These are phyloP conservation scores for Xanthoceras sorbifolium DNA, from an alignment of 345 rosid species.

Conservation along the genomic window DNA sequence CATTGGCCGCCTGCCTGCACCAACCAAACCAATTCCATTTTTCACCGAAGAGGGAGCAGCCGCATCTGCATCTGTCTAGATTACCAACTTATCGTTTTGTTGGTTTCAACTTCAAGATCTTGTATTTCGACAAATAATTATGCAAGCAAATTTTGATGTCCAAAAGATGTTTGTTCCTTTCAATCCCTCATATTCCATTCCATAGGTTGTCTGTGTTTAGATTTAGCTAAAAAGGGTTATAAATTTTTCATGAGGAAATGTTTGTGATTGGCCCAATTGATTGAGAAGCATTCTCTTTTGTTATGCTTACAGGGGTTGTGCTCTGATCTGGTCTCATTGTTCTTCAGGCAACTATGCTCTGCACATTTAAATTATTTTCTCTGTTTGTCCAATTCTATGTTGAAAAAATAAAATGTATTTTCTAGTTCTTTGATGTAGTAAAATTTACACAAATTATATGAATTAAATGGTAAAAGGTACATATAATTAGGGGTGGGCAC, in stretches of 20 bases:
- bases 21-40: constrained; percentile 79
- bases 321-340: too few species aligned
- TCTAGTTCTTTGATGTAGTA: too few species aligned
- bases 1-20: constrained; percentile 92
- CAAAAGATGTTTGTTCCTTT: not conserved
- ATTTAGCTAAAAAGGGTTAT: not conserved
- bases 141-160: constrained; percentile 5
- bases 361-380: too few species aligned
- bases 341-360: too few species aligned
- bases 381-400: too few species aligned
- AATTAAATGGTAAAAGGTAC: too few species aligned
- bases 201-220: not conserved
- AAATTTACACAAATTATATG: too few species aligned
- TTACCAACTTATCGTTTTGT: not conserved
- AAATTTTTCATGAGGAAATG: not conserved
- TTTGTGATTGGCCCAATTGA: not conserved
- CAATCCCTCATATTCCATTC: not conserved
- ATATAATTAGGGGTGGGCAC: too few species aligned
- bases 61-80: constrained; percentile 35
- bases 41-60: constrained; percentile 40
- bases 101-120: constrained; percentile 8
- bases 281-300: not conserved
- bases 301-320: not conserved
- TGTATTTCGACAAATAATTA: constrained; percentile 3
- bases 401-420: too few species aligned